Evolutionary conservation across 2,329 filamentous ascomycete genomes (phyloP).

Genomic region (Pseudophaeomoniella oleicola): DNA sequence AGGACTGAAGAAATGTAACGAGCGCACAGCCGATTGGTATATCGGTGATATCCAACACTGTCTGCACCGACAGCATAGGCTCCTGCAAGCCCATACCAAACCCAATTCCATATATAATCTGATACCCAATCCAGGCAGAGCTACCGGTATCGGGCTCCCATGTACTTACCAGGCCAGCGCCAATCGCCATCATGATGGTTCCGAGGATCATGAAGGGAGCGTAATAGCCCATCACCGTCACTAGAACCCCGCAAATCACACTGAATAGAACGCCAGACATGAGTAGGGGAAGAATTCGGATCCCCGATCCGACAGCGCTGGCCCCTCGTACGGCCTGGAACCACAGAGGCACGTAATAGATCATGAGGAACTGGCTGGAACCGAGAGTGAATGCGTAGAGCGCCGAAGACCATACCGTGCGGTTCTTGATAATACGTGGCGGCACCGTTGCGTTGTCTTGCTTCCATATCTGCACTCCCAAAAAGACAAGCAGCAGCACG

Average conservation of each 20-base stretch:
- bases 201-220: slow-evolving; percentile 19
- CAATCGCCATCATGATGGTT: slow-evolving; percentile 15
- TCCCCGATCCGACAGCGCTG: slow-evolving; percentile 9
- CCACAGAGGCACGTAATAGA: slow-evolving; percentile 8
- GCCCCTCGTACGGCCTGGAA: slow-evolving; percentile 13
- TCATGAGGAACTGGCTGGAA: slow-evolving; percentile 16
- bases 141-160: slow-evolving; percentile 13
- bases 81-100: slow-evolving; percentile 11
- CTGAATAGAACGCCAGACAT: slow-evolving; percentile 8
- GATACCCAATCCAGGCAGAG: slow-evolving; percentile 13
- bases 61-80: slow-evolving; percentile 9
- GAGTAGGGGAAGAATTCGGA: slow-evolving; percentile 13
- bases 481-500: slow-evolving; percentile 2
- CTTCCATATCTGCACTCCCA: slow-evolving; percentile 3
- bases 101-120: slow-evolving; percentile 12
- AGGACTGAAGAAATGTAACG: slow-evolving; percentile 12
- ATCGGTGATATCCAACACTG: slow-evolving; percentile 12
- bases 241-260: slow-evolving; percentile 6
- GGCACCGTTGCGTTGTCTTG: slow-evolving; percentile 1
- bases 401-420: slow-evolving; percentile 37
- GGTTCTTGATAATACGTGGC: slow-evolving; percentile 23
- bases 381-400: slow-evolving; percentile 25
- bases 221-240: slow-evolving; percentile 15
- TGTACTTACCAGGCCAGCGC: slow-evolving; percentile 22
- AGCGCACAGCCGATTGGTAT: slow-evolving; percentile 11